Evolutionary conservation across 257 asterid genomes (phyloP).

Genomic region (Rauvolfia tetraphylla): DNA sequence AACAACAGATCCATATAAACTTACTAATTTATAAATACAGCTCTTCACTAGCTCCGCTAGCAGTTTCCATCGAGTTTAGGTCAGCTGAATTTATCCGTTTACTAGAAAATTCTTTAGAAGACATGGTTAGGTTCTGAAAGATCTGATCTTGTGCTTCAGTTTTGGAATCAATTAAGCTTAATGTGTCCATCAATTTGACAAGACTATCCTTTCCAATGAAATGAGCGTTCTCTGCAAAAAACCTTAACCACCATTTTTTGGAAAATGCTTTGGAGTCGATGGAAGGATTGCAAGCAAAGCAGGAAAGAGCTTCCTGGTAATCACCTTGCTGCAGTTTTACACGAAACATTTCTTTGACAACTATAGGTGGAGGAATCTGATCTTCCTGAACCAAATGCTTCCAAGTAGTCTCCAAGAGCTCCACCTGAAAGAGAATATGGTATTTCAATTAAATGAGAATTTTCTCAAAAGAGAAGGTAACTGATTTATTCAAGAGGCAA

Average conservation of each 20-base stretch:
- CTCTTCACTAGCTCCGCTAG: neutral
- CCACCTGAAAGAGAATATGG: constrained; percentile 34
- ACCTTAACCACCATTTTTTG: constrained; percentile 58
- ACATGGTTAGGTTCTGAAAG: constrained; percentile 41
- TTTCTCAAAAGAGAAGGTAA: too few species aligned
- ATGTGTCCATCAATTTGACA: constrained; percentile 36
- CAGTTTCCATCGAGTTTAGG: neutral
- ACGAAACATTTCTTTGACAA: constrained; percentile 57
- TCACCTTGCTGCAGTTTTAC: constrained; percentile 54
- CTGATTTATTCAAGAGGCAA: neutral
- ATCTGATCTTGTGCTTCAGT: constrained; percentile 34
- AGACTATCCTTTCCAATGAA: constrained; percentile 38
- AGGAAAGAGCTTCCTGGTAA: constrained; percentile 47
- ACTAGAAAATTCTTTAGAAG: constrained; percentile 48
- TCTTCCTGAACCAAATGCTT: constrained; percentile 47
- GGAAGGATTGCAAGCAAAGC: constrained; percentile 37
- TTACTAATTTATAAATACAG: neutral
- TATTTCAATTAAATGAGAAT: neutral
- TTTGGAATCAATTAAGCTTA: constrained; percentile 16
- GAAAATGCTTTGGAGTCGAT: constrained; percentile 54
- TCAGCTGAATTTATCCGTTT: constrained; percentile 16
- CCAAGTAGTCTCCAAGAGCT: constrained; percentile 70
- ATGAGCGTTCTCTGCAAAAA: constrained; percentile 44
- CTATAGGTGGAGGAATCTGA: constrained; percentile 54
- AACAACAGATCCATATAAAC: too few species aligned